These are phyloP conservation scores for Phytopythium aichiense DNA, from an alignment of 352 stramenopile genomes.

Conservation along the genomic window DNA sequence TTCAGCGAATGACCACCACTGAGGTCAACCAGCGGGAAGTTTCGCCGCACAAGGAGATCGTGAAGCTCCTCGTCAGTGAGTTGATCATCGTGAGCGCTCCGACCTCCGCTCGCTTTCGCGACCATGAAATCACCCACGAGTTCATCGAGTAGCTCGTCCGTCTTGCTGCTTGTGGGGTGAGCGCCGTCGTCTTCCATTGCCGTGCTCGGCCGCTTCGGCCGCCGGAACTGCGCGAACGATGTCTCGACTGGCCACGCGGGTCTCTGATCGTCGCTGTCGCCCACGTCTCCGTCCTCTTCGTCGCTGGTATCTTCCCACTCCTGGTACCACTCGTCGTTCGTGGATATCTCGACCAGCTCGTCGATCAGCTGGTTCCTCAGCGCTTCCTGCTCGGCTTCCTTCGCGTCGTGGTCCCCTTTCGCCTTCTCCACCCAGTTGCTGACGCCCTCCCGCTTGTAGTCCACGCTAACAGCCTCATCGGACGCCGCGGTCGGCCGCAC, in stretches of 20 bases:
- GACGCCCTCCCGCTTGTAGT: slow-evolving; percentile 3
- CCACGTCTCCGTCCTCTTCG: slow-evolving; percentile 21
- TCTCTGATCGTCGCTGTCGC: not conserved
- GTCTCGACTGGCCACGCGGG: not conserved
- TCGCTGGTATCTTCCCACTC: slow-evolving; percentile 51
- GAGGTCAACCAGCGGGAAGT: not conserved
- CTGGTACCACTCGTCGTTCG: slow-evolving; percentile 65
- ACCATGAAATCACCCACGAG: not conserved
- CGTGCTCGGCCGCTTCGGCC: slow-evolving; percentile 15
- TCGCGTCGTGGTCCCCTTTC: slow-evolving; percentile 11
- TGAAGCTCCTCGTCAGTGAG: slow-evolving; percentile 13
- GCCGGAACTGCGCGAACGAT: slow-evolving; percentile 5
- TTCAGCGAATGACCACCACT: not conserved
- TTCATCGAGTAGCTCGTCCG: slow-evolving; percentile 2
- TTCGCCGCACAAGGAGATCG: not conserved
- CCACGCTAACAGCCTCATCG: slow-evolving; percentile 29
- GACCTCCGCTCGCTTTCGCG: not conserved
- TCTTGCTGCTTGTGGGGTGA: not conserved
- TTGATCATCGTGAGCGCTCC: not conserved
- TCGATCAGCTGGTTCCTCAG: slow-evolving; percentile 36
- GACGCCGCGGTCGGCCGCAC: slow-evolving; percentile 33
- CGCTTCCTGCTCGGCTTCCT: slow-evolving; percentile 12
- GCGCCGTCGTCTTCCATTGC: slow-evolving; percentile 10
- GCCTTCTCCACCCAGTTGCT: not conserved
- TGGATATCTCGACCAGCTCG: slow-evolving; percentile 58